A percentile compares a stretch with the other conserved stretches of the same genome.
Evolutionary conservation across 2,329 filamentous ascomycete genomes (phyloP).

Genomic region (Diaporthe ampelina): DNA sequence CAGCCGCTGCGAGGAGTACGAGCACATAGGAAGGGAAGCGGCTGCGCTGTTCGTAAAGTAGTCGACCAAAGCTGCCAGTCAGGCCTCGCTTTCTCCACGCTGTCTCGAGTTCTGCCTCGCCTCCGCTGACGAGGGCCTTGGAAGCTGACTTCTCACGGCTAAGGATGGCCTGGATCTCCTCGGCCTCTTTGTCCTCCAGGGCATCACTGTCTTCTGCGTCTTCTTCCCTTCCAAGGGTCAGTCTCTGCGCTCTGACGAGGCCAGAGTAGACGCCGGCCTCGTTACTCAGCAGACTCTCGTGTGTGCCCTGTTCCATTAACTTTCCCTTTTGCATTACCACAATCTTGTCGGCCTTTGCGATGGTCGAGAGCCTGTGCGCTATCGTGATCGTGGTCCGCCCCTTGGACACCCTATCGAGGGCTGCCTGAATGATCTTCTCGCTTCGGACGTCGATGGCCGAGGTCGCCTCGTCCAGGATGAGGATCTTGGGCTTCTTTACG

Average conservation of each 20-base stretch:
- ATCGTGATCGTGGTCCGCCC: constrained; percentile 74
- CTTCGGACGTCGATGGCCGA: constrained; percentile 62
- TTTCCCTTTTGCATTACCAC: constrained; percentile 80
- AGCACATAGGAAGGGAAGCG: constrained; percentile 65
- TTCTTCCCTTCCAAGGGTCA: constrained; percentile 63
- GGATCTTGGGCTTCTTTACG: constrained; percentile 70
- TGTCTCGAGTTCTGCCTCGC: constrained; percentile 35
- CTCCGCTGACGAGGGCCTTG: constrained; percentile 49
- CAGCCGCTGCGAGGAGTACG: constrained; percentile 59
- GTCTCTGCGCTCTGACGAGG: constrained; percentile 74
- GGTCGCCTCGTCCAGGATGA: constrained; percentile 78
- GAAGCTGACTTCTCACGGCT: constrained; percentile 62
- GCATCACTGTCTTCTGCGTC: constrained; percentile 54
- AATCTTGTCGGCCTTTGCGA: constrained; percentile 83
- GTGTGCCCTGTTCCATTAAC: constrained; percentile 81
- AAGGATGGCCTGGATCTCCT: constrained; percentile 57
- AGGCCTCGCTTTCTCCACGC: constrained; percentile 57
- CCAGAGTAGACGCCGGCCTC: constrained; percentile 75
- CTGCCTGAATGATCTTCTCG: constrained; percentile 65
- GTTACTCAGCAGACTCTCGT: constrained; percentile 75
- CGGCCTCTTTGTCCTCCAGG: constrained; percentile 52
- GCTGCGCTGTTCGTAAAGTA: constrained; percentile 69
- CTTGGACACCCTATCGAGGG: constrained; percentile 66
- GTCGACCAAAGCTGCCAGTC: constrained; percentile 66
- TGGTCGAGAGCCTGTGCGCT: constrained; percentile 81